These are phyloP conservation scores for Decorospora gaudefroyi DNA, from an alignment of 2,329 filamentous ascomycete genomes.

Conservation along the genomic window DNA sequence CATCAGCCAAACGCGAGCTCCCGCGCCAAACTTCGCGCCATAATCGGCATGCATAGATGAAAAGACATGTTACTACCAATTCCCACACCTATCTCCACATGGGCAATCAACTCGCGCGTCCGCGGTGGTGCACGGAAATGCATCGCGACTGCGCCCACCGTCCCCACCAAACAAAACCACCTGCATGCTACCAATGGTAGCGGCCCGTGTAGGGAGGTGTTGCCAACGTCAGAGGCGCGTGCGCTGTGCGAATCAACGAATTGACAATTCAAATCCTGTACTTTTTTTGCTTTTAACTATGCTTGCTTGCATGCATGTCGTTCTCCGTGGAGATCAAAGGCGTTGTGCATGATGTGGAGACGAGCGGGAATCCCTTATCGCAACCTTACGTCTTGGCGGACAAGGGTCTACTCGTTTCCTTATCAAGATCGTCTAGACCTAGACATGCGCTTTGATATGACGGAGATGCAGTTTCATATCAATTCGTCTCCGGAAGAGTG, in stretches of 20 bases:
- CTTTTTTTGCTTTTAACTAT: too few relatives aligned
- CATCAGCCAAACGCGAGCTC: too few relatives aligned
- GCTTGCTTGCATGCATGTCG: too few relatives aligned
- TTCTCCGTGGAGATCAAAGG: constrained; percentile 37
- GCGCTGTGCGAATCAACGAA: constrained; percentile 21
- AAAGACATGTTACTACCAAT: too few relatives aligned
- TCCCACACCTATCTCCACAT: constrained; percentile 9
- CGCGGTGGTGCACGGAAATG: constrained; percentile 29
- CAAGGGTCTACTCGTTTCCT: constrained; percentile 11
- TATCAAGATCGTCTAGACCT: constrained; percentile 17
- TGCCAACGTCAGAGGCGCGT: neutral
- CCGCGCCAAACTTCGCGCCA: neutral
- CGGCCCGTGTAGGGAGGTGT: neutral
- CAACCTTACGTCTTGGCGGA: constrained; percentile 13
- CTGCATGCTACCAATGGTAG: neutral
- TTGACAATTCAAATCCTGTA: constrained; percentile 22
- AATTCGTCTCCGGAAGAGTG: constrained; percentile 15
- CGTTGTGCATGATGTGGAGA: constrained; percentile 4
- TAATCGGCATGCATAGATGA: neutral
- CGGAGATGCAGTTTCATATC: constrained; percentile 21
- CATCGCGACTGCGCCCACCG: constrained; percentile 2
- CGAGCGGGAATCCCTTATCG: constrained; percentile 16
- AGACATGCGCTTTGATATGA: too few relatives aligned
- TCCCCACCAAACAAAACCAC: neutral
- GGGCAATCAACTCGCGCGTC: constrained; percentile 15